phyloP scores from a whole-genome alignment of 352 stramenopile species.

The Phytophthora quininea region DNA sequence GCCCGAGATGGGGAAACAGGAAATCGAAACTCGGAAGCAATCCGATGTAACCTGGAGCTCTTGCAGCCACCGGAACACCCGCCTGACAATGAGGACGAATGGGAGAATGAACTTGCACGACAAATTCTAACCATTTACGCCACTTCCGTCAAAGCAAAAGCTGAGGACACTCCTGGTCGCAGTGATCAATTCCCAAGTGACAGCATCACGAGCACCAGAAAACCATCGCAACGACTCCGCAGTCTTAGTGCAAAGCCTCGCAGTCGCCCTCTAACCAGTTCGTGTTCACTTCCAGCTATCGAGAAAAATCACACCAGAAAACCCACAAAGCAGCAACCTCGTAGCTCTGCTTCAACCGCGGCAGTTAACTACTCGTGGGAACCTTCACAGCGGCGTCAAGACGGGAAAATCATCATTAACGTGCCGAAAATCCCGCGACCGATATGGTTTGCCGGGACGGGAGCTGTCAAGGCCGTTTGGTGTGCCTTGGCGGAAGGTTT shows the following conservation, averaged over 20 bases:
- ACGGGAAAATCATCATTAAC: conserved; percentile 80
- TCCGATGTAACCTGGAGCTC: conserved; percentile 59
- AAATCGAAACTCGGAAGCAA: conserved; percentile 4
- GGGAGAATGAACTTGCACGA: conserved; percentile 91
- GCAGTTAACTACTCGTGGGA: conserved; percentile 73
- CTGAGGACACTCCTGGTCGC: conserved; percentile 17
- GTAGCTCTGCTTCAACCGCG: conserved; percentile 10
- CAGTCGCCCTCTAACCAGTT: conserved; percentile 7
- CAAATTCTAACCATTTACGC: conserved; percentile 91
- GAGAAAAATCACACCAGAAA: conserved; percentile 3
- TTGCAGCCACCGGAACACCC: conserved; percentile 51
- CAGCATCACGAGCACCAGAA: conserved; percentile 4
- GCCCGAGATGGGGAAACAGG: neutral
- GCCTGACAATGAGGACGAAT: conserved; percentile 75
- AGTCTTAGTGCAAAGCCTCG: neutral
- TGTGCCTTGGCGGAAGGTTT: conserved; percentile 69
- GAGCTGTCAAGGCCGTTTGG: conserved; percentile 85
- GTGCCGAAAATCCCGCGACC: conserved; percentile 78
- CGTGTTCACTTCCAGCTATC: conserved; percentile 30
- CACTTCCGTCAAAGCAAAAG: conserved; percentile 73
- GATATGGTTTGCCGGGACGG: conserved; percentile 88
- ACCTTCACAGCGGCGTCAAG: conserved; percentile 54
- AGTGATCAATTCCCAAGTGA: neutral
- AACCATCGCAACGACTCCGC: neutral
- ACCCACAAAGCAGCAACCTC: conserved; percentile 1